Conservation (phyloP, 192 early-diverging fungal species). For the Linnemannia zychae region DNA sequence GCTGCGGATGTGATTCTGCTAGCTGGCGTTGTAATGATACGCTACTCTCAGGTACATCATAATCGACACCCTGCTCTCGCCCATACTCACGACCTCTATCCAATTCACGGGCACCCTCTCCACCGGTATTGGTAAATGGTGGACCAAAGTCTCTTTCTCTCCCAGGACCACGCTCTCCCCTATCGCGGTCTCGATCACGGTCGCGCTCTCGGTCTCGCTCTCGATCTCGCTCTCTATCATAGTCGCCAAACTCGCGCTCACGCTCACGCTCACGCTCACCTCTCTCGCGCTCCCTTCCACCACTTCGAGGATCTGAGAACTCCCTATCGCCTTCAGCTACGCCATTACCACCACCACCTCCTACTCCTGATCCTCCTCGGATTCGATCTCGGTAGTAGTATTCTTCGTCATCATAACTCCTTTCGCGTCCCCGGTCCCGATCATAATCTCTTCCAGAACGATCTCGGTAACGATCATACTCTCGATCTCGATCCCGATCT, state of each 20-base stretch:
- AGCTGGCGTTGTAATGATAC: neutral
- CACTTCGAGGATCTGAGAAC: neutral
- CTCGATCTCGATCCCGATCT: conserved; percentile 33
- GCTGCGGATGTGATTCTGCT: neutral
- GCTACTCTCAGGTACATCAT: neutral
- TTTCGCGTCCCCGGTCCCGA: conserved; percentile 30
- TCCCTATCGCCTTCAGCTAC: conserved; percentile 13
- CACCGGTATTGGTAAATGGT: neutral
- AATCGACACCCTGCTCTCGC: conserved; percentile 3
- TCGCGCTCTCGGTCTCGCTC: conserved; percentile 35
- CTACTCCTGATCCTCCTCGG: conserved; percentile 20
- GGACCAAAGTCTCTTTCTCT: neutral
- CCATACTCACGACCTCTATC: conserved; percentile 22
- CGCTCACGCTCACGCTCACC: conserved; percentile 9
- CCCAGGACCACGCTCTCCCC: conserved; percentile 7
- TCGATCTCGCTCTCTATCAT: neutral
- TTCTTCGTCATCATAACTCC: conserved; percentile 45
- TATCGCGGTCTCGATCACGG: conserved; percentile 9
- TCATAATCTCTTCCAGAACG: conserved; percentile 43
- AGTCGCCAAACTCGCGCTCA: neutral
- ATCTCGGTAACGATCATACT: conserved; percentile 44
- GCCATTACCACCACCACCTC: conserved; percentile 8
- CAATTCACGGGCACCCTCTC: conserved; percentile 15
- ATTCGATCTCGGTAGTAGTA: conserved; percentile 38
- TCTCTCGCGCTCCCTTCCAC: conserved; percentile 6